Evolutionary conservation across 176 grass and related monocot species (phyloP), one percentile per base, ranked within the genome.

Genomic region (Phoenix roebelenii): DNA sequence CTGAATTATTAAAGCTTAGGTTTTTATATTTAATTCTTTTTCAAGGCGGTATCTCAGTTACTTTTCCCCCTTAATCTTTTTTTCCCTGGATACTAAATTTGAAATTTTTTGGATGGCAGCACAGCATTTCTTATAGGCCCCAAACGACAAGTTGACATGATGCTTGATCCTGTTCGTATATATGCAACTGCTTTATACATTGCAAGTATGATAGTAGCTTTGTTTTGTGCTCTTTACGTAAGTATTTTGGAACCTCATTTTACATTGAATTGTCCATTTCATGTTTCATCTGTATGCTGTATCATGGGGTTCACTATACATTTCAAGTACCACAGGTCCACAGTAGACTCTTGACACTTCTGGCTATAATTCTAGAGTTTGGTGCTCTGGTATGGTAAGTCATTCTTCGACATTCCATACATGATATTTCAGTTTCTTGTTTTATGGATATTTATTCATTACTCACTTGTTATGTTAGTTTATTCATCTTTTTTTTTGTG

Each of bases 71-170:
- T 61, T 77, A 10, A 7, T 60, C 24, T 56, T 26, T 20, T 5
- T 12, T 70, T 74, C 54, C 29, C 25, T 52, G 35, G 72, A 60
- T 65, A 23, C 78, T 88, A 83, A 85, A 79, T 54, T 16, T 71
- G 54, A 62, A 48, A 80, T 56, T 28, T 54, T 91, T 82, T 77
- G 74, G 76, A 76, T 88, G 87, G 71, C 93, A 98, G 93, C 83
- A 98, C 93, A 81, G 93, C 87, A 70, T 98, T 98, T 89, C 81
- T 98, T 59, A 98, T 98, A 60, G 93, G 93, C 22, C 93, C 93
- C 20, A 98, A 89, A 75, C 79, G 81, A 57, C 93, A 98, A 70
- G 65, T 98, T 49, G 87, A 90, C 57, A 92, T 98, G 93, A 98
- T 98, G 93, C 84, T 98, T 92, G 93, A 98, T 98, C 86, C 93